Evolutionary conservation across 768 basidiomycete species (phyloP).

Genomic region (Suillus subaureus): DNA sequence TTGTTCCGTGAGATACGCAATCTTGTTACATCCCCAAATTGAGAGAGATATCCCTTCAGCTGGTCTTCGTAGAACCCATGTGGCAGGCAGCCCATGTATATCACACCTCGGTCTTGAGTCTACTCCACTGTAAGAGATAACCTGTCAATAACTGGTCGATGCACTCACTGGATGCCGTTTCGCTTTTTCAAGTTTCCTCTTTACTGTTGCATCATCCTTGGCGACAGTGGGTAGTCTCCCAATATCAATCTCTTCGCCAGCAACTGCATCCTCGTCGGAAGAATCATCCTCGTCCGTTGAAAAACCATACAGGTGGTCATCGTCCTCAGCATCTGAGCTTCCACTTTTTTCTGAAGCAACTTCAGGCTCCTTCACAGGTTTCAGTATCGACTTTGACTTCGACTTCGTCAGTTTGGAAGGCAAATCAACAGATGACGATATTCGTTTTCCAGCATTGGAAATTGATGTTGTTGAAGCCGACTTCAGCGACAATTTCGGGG

Average conservation of each 20-base stretch:
- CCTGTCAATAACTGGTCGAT: not conserved
- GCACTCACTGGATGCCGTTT: conserved; percentile 65
- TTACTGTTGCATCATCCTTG: conserved; percentile 84
- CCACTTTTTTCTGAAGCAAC: conserved; percentile 3
- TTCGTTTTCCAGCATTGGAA: conserved; percentile 21
- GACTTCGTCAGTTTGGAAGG: conserved; percentile 2
- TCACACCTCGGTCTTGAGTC: conserved; percentile 73
- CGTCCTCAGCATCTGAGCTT: conserved; percentile 25
- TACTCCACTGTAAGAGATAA: conserved; percentile 9
- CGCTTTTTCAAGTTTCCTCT: conserved; percentile 60
- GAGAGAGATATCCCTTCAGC: conserved; percentile 89
- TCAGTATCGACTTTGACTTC: conserved; percentile 10
- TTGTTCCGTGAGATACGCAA: conserved; percentile 92
- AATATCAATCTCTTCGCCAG: conserved; percentile 66
- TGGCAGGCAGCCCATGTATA: conserved; percentile 90
- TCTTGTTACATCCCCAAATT: conserved; percentile 90
- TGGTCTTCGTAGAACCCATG: conserved; percentile 98
- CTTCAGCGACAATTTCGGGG: conserved; percentile 9
- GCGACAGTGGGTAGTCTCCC: conserved; percentile 80
- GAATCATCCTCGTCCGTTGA: conserved; percentile 76
- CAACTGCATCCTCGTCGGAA: conserved; percentile 74
- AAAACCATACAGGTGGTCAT: conserved; percentile 68
- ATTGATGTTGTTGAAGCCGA: conserved; percentile 16
- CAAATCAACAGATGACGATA: conserved; percentile 16
- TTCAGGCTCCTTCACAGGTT: conserved; percentile 5